Evolutionary conservation across 1,284 basidiomycete species (phyloP).

Genomic region (Cryptococcus maquisensis): DNA sequence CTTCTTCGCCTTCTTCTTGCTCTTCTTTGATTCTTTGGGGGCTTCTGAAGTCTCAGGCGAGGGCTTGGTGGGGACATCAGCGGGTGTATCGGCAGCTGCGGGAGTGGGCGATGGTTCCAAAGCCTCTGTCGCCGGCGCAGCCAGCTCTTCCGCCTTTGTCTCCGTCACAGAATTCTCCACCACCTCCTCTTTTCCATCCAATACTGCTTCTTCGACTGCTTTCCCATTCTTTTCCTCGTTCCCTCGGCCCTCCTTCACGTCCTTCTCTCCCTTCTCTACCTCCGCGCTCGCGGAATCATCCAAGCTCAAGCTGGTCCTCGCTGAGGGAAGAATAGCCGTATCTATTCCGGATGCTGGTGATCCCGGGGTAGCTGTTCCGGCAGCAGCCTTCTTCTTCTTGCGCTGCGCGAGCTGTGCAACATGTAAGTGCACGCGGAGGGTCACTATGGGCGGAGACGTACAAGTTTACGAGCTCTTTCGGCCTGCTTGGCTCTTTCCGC

Average conservation of each 20-base stretch:
- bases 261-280: not conserved
- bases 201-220: not conserved
- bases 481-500: constrained; percentile 45
- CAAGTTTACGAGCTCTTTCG: constrained; percentile 43
- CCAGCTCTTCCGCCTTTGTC: not conserved
- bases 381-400: constrained; percentile 28
- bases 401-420: constrained; percentile 16
- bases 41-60: not conserved
- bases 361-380: constrained; percentile 10
- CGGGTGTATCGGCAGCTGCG: not conserved
- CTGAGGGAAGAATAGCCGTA: constrained; percentile 17
- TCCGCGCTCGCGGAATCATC: constrained; percentile 13
- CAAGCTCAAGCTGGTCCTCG: constrained; percentile 21
- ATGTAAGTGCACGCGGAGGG: too few relatives aligned
- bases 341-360: constrained; percentile 19
- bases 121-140: not conserved
- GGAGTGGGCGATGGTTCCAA: not conserved
- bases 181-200: constrained; percentile 1
- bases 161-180: not conserved
- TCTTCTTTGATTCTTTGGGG: constrained; percentile 4
- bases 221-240: not conserved
- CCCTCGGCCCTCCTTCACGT: not conserved
- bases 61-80: not conserved
- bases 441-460: constrained; percentile 10
- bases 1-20: constrained; percentile 7